Evolutionary conservation across 352 stramenopile species (phyloP).

Genomic region (Phytophthora boehmeriae): DNA sequence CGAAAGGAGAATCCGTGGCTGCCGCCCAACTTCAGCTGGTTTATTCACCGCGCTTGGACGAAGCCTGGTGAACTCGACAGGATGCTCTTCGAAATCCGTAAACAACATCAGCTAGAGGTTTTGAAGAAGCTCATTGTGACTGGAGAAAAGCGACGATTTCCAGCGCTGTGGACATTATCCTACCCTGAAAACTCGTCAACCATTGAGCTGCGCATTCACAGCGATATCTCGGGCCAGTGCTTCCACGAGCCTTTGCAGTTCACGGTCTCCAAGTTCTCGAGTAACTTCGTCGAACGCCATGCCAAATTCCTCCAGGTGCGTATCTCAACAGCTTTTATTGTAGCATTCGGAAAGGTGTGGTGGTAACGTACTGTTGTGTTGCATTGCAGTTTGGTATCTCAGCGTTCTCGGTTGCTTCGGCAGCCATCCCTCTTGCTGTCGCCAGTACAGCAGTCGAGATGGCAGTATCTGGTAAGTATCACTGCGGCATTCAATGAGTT

Average conservation of each 20-base stretch:
- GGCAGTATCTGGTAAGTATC: slow-evolving; percentile 1
- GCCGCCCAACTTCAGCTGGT: slow-evolving; percentile 17
- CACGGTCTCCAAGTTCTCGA: background rate
- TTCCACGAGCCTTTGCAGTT: slow-evolving; percentile 12
- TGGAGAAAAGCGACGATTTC: slow-evolving; percentile 4
- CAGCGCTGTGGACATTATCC: slow-evolving; percentile 4
- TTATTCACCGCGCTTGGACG: slow-evolving; percentile 3
- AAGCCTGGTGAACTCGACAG: background rate
- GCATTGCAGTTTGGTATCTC: slow-evolving; percentile 6
- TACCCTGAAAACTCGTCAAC: background rate
- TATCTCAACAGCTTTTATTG: background rate
- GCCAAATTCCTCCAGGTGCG: slow-evolving; percentile 8
- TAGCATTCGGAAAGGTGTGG: background rate
- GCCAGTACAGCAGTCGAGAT: background rate
- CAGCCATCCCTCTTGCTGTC: slow-evolving; percentile 3
- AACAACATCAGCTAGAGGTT: background rate
- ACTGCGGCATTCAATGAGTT: background rate
- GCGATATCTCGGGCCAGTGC: slow-evolving; percentile 17
- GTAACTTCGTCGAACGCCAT: slow-evolving; percentile 1
- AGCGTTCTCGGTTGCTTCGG: slow-evolving; percentile 6
- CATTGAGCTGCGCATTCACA: slow-evolving; percentile 18
- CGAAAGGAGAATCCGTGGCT: slow-evolving; percentile 1
- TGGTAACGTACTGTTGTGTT: background rate
- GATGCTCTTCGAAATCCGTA: background rate
- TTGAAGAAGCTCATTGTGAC: slow-evolving; percentile 1